Percentiles rank a stretch among this genome's conserved stretches.
Conservation (phyloP, 1,139 yeast species). For the Yamadazyma aaseri region DNA sequence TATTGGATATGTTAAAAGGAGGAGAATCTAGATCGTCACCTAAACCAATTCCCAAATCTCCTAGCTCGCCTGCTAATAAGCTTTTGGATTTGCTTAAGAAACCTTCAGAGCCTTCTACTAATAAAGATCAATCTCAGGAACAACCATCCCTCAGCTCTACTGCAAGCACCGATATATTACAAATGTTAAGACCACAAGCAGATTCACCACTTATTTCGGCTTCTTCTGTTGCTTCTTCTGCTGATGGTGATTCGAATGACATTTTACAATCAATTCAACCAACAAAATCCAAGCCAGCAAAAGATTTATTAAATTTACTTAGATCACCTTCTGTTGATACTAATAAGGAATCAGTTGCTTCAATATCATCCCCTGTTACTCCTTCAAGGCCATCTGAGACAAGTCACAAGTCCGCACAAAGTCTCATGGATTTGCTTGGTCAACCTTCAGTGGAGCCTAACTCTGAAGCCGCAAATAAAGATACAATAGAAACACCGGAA, state of each 20-base stretch:
- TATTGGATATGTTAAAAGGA: constrained; percentile 18
- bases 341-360: neutral
- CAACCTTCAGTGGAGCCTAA: too few relatives aligned
- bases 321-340: constrained; percentile 5
- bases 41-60: constrained; percentile 3
- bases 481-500: too few relatives aligned
- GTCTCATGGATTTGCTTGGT: too few relatives aligned
- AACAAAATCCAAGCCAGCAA: constrained; percentile 7
- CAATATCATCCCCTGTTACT: neutral
- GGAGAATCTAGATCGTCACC: constrained; percentile 3
- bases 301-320: constrained; percentile 11
- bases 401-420: too few relatives aligned
- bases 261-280: neutral
- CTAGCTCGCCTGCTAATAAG: constrained; percentile 12
- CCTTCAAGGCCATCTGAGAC: too few relatives aligned
- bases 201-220: too few relatives aligned
- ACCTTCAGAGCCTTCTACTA: constrained; percentile 6
- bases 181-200: constrained; percentile 16
- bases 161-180: constrained; percentile 19
- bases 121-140: too few relatives aligned
- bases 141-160: neutral
- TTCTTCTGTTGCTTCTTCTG: neutral
- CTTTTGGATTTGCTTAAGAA: constrained; percentile 10
- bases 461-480: too few relatives aligned
- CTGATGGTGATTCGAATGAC: neutral